These are phyloP conservation scores for Mallotus repandus DNA, from an alignment of 441 rosid species.

Conservation along the genomic window DNA sequence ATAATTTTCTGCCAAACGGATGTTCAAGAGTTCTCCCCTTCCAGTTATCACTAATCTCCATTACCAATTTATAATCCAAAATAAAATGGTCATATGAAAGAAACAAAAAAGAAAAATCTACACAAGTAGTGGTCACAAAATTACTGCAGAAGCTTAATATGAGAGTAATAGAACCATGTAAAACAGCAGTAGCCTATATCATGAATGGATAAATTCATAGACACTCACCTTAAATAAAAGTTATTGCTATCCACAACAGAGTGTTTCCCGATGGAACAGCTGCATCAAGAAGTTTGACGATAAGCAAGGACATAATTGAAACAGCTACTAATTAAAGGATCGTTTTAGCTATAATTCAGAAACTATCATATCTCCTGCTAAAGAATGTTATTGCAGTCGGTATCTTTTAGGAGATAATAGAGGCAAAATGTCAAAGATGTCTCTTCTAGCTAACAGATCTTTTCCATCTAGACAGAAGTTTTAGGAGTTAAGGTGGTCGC, in stretches of 20 bases:
- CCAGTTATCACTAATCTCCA: background rate
- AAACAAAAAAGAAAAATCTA: background rate
- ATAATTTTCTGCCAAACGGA: background rate
- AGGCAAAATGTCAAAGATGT: too few species aligned
- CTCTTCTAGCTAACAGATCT: too few species aligned
- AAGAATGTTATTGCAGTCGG: too few species aligned
- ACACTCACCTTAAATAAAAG: conserved; percentile 47
- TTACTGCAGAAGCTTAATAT: background rate
- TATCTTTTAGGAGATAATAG: too few species aligned
- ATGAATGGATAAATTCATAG: conserved; percentile 6
- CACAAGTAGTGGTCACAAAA: background rate
- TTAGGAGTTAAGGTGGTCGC: too few species aligned
- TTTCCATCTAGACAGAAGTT: too few species aligned
- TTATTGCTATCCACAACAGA: conserved; percentile 35
- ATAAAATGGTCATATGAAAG: background rate
- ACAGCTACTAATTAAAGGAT: background rate
- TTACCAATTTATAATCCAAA: background rate
- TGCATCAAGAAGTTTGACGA: conserved; percentile 35
- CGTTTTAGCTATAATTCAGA: too few species aligned
- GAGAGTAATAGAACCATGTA: background rate
- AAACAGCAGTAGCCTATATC: background rate
- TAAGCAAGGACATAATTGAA: conserved; percentile 1
- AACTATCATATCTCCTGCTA: too few species aligned
- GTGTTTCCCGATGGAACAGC: conserved; percentile 44
- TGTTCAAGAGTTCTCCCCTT: background rate